Evolutionary conservation across 345 rosid species (phyloP), one percentile per base, ranked within the genome.

Genomic region (Gossypium longicalyx): DNA sequence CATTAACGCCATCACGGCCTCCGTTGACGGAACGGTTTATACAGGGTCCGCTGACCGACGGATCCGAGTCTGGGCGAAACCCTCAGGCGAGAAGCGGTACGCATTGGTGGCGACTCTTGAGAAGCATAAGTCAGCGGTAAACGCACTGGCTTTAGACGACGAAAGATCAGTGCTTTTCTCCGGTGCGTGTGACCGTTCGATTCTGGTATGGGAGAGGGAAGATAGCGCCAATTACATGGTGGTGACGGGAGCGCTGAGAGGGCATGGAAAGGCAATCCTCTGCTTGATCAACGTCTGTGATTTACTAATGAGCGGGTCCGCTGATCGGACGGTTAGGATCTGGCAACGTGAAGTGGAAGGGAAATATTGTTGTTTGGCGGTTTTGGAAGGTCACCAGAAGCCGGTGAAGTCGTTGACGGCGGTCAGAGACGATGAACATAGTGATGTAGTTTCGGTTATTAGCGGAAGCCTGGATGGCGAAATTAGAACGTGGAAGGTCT

Each of bases 111-210:
- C 97, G 38, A 88, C 93, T 0, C 74, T 94, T 52, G 98, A 91
- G 83, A 94, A 87, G 75, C 97, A 94, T 65, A 91, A 82, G 78
- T 94, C 98, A 0, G 95, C 98, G 3, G 95, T 94, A 2, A 92
- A 94, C 73, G 97, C 97, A 0, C 69, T 92, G 65, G 94, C 97
- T 2, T 69, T 94, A 54, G 89, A 66, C 84, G 83, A 78, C 56
- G 93, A 89, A 76, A 97, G 97, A 15, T 87, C 95, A 59, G 88
- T 89, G 4, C 76, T 94, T 79, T 94, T 92, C 51, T 94, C 97
- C 16, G 98, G 97, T 2, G 90, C 98, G 20, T 94, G 97, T 74
- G 98, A 94, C 83, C 89, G 98, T 51, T 92, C 97, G 27, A 94
- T 94, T 67, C 62, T 91, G 88, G 93, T 94, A 60, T 94, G 98